Evolutionary conservation across 78 protist genomes (phyloP).

Genomic region (Dictyostelium capitatum): DNA sequence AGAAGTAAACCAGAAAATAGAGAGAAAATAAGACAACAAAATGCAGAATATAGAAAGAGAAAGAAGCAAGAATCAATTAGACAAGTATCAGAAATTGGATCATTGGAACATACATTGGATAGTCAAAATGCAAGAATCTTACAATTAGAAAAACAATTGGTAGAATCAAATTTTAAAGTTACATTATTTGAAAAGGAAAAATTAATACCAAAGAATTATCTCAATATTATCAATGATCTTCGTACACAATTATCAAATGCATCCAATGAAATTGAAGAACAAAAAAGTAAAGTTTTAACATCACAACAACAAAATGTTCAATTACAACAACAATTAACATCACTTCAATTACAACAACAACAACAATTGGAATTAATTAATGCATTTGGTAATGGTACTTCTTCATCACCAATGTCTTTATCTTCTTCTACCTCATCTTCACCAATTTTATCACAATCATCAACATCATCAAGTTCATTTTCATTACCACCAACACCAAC

Average conservation of each 20-base stretch:
- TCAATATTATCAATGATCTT: neutral
- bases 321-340: neutral
- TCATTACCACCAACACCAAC: conserved; percentile 9
- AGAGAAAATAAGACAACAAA: conserved; percentile 81
- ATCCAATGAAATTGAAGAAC: neutral
- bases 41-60: conserved; percentile 75
- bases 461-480: conserved; percentile 12
- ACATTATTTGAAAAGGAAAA: conserved; percentile 31
- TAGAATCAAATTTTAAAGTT: neutral
- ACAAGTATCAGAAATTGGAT: conserved; percentile 63
- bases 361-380: conserved; percentile 6
- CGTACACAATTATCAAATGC: conserved; percentile 15
- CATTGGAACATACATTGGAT: conserved; percentile 24
- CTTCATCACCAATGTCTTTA: neutral
- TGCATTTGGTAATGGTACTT: neutral
- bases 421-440: neutral
- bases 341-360: conserved; percentile 20
- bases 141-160: conserved; percentile 17
- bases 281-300: neutral
- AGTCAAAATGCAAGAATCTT: neutral
- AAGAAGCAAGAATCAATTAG: conserved; percentile 74
- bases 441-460: neutral
- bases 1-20: conserved; percentile 77
- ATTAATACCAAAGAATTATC: conserved; percentile 14
- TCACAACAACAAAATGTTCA: neutral